Conservation (phyloP, 2,329 filamentous ascomycete species). For the Mollisia scopiformis region DNA sequence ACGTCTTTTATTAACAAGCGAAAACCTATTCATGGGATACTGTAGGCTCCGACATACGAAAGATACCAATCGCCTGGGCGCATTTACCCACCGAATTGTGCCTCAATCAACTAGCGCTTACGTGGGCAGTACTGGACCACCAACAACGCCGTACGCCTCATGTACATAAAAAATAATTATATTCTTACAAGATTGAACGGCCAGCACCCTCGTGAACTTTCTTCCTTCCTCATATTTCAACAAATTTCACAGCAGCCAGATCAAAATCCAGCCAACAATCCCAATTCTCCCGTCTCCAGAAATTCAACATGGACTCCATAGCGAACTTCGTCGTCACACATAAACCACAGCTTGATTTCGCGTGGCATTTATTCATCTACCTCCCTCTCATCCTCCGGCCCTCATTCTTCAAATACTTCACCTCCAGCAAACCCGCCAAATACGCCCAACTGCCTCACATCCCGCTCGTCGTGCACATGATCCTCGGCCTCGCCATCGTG, state of each 20-base stretch:
- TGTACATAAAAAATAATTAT: too few relatives aligned
- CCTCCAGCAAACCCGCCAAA: neutral
- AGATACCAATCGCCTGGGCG: too few relatives aligned
- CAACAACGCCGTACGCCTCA: neutral
- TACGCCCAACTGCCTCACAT: neutral
- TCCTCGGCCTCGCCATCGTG: neutral
- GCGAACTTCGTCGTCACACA: neutral
- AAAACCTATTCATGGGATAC: too few relatives aligned
- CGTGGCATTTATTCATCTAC: neutral
- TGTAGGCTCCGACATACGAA: too few relatives aligned
- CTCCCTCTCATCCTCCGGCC: neutral
- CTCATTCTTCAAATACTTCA: neutral
- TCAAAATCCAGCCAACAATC: neutral
- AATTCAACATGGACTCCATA: neutral
- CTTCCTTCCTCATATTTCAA: neutral
- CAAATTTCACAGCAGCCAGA: too few relatives aligned
- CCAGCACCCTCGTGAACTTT: neutral
- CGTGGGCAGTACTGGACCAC: neutral
- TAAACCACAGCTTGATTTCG: neutral
- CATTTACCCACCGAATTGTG: too few relatives aligned
- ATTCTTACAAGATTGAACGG: neutral
- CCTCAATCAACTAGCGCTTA: neutral
- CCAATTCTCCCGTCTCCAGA: neutral
- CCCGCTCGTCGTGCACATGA: neutral
- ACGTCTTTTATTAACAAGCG: too few relatives aligned